These are phyloP conservation scores for Hysterium pulicare DNA, from an alignment of 2,329 filamentous ascomycete genomes.

Conservation along the genomic window DNA sequence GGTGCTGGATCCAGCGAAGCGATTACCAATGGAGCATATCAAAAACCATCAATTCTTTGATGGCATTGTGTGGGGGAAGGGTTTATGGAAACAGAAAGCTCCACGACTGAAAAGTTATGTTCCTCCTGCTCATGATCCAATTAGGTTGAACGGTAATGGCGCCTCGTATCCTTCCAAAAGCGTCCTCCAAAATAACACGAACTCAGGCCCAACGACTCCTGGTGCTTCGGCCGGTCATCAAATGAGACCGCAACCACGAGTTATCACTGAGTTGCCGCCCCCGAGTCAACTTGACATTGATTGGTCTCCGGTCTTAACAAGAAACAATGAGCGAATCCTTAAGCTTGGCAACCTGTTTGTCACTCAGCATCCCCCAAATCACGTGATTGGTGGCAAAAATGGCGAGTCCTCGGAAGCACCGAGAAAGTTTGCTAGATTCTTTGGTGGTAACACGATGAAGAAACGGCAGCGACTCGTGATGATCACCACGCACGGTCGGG, in stretches of 20 bases:
- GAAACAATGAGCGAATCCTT: slow-evolving; percentile 87
- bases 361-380: slow-evolving; percentile 70
- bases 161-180: slow-evolving; percentile 9
- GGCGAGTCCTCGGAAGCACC: slow-evolving; percentile 60
- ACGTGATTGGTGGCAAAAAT: slow-evolving; percentile 68
- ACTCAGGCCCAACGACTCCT: slow-evolving; percentile 27
- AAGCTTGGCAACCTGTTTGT: slow-evolving; percentile 92
- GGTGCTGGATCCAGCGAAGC: slow-evolving; percentile 79
- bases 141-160: slow-evolving; percentile 43
- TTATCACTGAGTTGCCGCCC: slow-evolving; percentile 94
- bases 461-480: slow-evolving; percentile 91
- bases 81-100: slow-evolving; percentile 84
- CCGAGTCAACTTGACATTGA: slow-evolving; percentile 96
- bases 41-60: slow-evolving; percentile 96
- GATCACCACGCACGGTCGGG: slow-evolving; percentile 85
- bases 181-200: slow-evolving; percentile 15
- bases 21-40: slow-evolving; percentile 91
- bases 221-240: slow-evolving; percentile 19
- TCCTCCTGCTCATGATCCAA: slow-evolving; percentile 70
- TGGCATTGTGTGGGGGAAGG: slow-evolving; percentile 77
- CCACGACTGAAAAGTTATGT: slow-evolving; percentile 82
- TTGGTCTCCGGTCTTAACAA: slow-evolving; percentile 93
- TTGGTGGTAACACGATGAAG: slow-evolving; percentile 85
- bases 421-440: slow-evolving; percentile 90
- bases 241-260: slow-evolving; percentile 58